These are phyloP conservation scores for Cucumis cinereus DNA, from an alignment of 306 rosid species.

Conservation along the genomic window DNA sequence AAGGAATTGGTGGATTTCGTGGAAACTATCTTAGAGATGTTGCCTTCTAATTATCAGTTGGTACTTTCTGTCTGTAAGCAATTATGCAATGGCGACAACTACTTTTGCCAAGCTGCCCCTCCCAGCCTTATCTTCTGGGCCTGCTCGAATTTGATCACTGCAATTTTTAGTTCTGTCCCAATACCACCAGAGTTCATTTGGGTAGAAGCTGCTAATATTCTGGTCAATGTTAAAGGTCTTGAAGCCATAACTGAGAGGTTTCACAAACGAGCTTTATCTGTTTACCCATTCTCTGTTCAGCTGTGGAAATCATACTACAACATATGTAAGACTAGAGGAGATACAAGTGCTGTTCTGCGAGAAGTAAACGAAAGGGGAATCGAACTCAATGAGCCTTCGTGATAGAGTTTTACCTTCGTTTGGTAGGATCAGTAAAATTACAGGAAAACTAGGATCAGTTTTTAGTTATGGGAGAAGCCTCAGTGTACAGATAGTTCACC, in stretches of 20 bases:
- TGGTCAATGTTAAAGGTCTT: constrained; percentile 35
- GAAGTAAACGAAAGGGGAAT: constrained; percentile 70
- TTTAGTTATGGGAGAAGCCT: background rate
- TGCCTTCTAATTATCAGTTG: constrained; percentile 61
- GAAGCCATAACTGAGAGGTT: constrained; percentile 48
- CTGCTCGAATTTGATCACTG: constrained; percentile 55
- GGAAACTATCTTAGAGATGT: constrained; percentile 57
- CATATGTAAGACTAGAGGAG: constrained; percentile 25
- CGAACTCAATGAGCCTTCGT: constrained; percentile 13
- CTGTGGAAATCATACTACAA: constrained; percentile 50
- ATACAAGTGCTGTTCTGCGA: constrained; percentile 28
- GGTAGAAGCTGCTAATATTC: constrained; percentile 64
- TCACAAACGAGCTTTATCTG: constrained; percentile 49
- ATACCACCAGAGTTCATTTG: constrained; percentile 70
- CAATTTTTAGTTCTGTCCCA: constrained; percentile 61
- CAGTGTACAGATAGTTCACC: constrained; percentile 3
- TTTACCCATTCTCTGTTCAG: constrained; percentile 63
- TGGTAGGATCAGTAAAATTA: constrained; percentile 11
- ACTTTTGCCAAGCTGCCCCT: constrained; percentile 22
- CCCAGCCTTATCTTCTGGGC: constrained; percentile 70
- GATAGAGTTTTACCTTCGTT: constrained; percentile 8
- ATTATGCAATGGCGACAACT: constrained; percentile 24
- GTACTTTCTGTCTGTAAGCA: constrained; percentile 54
- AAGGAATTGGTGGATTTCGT: constrained; percentile 75
- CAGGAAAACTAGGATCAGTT: constrained; percentile 15